Evolutionary conservation across 805 yeast species (phyloP).

Genomic region (Metschnikowia dekortorum): DNA sequence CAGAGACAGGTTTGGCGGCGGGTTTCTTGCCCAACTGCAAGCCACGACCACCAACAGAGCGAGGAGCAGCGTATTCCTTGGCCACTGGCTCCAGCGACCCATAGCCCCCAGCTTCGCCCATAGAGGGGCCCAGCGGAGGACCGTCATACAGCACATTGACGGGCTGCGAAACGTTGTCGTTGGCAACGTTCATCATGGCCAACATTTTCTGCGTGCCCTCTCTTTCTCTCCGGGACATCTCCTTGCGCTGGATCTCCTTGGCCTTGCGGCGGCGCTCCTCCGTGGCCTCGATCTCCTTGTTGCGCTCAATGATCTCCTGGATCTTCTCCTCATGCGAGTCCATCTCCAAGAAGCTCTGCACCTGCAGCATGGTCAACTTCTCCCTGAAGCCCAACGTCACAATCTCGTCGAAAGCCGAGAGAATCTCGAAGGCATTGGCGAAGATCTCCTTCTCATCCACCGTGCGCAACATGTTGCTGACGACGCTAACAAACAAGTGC

Average conservation of each 20-base stretch:
- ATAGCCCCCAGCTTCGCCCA: conserved; percentile 3
- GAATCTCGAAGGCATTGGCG: conserved; percentile 79
- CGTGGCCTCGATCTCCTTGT: conserved; percentile 93
- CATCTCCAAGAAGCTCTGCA: conserved; percentile 89
- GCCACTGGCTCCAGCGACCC: conserved; percentile 29
- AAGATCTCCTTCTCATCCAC: conserved; percentile 81
- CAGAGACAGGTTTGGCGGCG: conserved; percentile 25
- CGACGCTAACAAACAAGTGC: conserved; percentile 77
- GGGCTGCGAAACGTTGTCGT: conserved; percentile 3
- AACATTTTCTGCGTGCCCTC: conserved; percentile 31
- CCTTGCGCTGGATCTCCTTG: conserved; percentile 79
- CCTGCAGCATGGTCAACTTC: conserved; percentile 74
- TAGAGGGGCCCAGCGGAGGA: conserved; percentile 15
- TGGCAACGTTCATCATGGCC: neutral
- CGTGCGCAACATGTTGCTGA: conserved; percentile 64
- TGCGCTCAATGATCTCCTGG: conserved; percentile 94
- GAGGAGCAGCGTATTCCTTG: conserved; percentile 5
- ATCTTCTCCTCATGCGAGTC: conserved; percentile 98
- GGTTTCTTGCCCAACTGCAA: conserved; percentile 69
- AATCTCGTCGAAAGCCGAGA: conserved; percentile 92
- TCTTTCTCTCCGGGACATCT: conserved; percentile 60
- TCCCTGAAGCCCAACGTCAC: conserved; percentile 87
- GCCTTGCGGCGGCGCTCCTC: conserved; percentile 97
- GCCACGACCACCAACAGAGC: conserved; percentile 53
- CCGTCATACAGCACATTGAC: conserved; percentile 11